Percentiles rank a stretch among this genome's conserved stretches.
Conservation (phyloP, 1,284 basidiomycete genomes). For the Kalmanozyma brasiliensis region DNA sequence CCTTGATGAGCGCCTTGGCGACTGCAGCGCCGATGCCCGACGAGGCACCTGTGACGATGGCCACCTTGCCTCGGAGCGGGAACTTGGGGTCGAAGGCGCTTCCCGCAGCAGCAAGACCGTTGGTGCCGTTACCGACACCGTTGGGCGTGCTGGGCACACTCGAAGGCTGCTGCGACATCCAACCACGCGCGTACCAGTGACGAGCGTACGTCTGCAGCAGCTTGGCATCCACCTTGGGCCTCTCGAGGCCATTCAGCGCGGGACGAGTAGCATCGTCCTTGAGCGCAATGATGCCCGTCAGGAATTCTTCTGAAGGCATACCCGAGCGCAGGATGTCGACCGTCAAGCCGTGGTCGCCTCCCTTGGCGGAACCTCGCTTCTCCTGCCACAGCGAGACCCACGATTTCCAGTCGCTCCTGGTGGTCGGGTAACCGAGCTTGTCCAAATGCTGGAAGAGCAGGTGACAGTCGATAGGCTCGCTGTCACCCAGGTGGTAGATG, state of each 20-base stretch:
- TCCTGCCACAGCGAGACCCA: slow-evolving; percentile 65
- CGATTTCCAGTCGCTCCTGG: slow-evolving; percentile 55
- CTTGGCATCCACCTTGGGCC: slow-evolving; percentile 58
- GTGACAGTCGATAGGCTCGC: slow-evolving; percentile 55
- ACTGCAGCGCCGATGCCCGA: slow-evolving; percentile 69
- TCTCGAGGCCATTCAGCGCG: slow-evolving; percentile 37
- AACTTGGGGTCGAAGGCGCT: slow-evolving; percentile 35
- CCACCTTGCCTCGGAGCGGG: slow-evolving; percentile 63
- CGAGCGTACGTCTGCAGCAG: slow-evolving; percentile 62
- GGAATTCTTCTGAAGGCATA: slow-evolving; percentile 59
- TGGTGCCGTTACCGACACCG: slow-evolving; percentile 15
- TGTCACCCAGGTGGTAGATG: slow-evolving; percentile 65
- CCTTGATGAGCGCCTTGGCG: slow-evolving; percentile 45
- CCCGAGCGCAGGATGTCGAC: slow-evolving; percentile 63
- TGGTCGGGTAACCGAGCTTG: slow-evolving; percentile 60
- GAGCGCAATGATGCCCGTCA: slow-evolving; percentile 57
- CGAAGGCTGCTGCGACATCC: slow-evolving; percentile 51
- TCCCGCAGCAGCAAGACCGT: slow-evolving; percentile 15
- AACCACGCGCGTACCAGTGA: slow-evolving; percentile 65
- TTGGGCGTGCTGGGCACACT: slow-evolving; percentile 36
- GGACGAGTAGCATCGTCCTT: slow-evolving; percentile 61
- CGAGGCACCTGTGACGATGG: slow-evolving; percentile 69
- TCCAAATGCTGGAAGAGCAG: slow-evolving; percentile 59
- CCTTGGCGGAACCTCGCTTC: slow-evolving; percentile 46
- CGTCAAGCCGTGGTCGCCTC: slow-evolving; percentile 55